Evolutionary conservation across 1,139 yeast genomes (phyloP), one percentile per base, ranked within the genome.

Genomic region (Hyphopichia wangnamkhiaoensis): DNA sequence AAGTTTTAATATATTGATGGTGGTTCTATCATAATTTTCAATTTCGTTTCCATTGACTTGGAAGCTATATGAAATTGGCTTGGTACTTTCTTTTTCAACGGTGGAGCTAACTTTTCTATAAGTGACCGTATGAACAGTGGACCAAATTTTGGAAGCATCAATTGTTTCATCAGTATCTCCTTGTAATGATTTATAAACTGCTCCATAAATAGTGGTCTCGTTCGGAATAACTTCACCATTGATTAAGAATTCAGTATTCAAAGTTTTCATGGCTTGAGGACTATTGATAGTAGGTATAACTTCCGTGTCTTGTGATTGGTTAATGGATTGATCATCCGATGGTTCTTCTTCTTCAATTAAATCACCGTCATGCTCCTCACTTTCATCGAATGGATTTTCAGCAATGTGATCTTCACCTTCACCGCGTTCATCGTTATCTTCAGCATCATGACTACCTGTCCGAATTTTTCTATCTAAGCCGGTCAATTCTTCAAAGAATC

Each of bases 181-280:
- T 52, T 78, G 79, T 15, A 75, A 58, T 12, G 79, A 66, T 38
- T 80, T 73, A 56, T 80, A 83, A 7, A 88, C 68, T 0, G 93
- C 95, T 4, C 95, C 95, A 60, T 82, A 85, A 3, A 91, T 75
- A 0, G 96, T 87, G 3, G 87, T 80, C 42, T 82, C 90, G 26
- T 69, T 68, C 1, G 91, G 84, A 17, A 89, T 71, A 0, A 65
- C 68, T 44, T 81, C 81, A 12, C 78, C 90, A 45, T 82, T 74
- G 18, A 84, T 64, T 5, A 68, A 65, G 54, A 90, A 90, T 46
- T 84, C 87, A 38, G 84, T 63, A 40, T 71, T 47, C n/a, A 16
- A 41, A 36, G 15, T 45, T 46, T 5, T 47, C 44, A 19, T 46
- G 44, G 16, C 39, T 34, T 16, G 42, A n/a, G n/a, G n/a, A n/a